These are phyloP conservation scores for Moniliophthora roreri DNA, from an alignment of 1,284 basidiomycete genomes.

Conservation along the genomic window DNA sequence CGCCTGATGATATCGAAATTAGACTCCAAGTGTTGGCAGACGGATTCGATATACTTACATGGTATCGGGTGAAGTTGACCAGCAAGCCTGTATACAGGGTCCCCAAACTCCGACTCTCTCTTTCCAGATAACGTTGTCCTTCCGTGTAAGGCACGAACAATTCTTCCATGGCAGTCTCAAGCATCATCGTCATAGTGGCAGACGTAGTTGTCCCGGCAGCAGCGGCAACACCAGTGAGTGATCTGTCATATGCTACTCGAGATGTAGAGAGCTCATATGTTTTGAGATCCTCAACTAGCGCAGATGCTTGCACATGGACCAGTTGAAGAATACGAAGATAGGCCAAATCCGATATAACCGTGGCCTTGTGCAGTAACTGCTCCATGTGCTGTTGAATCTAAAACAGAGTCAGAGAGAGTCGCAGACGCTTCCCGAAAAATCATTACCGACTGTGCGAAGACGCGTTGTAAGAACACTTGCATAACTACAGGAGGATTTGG, in stretches of 20 bases:
- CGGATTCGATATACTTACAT: slow-evolving; percentile 64
- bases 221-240: slow-evolving; percentile 45
- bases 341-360: slow-evolving; percentile 81
- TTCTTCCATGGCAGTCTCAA: slow-evolving; percentile 95
- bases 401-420: slow-evolving; percentile 12
- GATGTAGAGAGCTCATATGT: slow-evolving; percentile 82
- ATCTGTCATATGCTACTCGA: slow-evolving; percentile 59
- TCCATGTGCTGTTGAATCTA: slow-evolving; percentile 97
- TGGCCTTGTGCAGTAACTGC: slow-evolving; percentile 73
- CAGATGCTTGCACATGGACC: slow-evolving; percentile 78
- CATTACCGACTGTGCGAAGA: slow-evolving; percentile 95
- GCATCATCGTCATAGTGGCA: slow-evolving; percentile 76
- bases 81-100: slow-evolving; percentile 83
- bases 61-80: slow-evolving; percentile 82
- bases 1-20: slow-evolving; percentile 44
- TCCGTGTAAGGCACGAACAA: slow-evolving; percentile 95
- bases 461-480: slow-evolving; percentile 97
- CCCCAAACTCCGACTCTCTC: slow-evolving; percentile 85
- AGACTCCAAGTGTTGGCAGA: slow-evolving; percentile 7
- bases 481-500: slow-evolving; percentile 97
- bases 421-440: background rate
- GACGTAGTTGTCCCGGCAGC: slow-evolving; percentile 44
- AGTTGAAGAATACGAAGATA: slow-evolving; percentile 92
- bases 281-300: slow-evolving; percentile 91
- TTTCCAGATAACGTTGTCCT: slow-evolving; percentile 89